Base-by-base conservation (phyloP, 768 basidiomycete species). In the Hemileccinum rubropunctum region DNA sequence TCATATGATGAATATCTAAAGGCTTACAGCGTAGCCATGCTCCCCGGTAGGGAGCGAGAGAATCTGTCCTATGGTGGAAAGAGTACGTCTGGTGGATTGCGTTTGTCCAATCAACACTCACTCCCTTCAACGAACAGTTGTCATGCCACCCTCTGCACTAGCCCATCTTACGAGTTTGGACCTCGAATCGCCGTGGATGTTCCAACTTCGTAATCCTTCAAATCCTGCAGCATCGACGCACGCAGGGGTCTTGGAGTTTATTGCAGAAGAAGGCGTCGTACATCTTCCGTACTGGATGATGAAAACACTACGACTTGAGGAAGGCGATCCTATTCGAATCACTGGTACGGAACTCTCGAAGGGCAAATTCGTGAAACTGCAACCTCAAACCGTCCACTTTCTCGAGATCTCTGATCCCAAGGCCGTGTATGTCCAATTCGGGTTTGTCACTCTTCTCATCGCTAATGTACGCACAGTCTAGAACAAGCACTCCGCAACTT, bases 261-360 rank as follows among this genome's bases (percentile, higher is more conserved):
- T 98, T 57, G 95, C 97, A 3, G 88, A 97, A 49, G 95, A 98
- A 68, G 97, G 97, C 12, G 78, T 88, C 13, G 95, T 95, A 3
- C 88, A 98, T 74, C 76, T 99, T 14, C 97, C 97, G 0, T 88
- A 93, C 59, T 99, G 97, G 97, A 95, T 99, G 91, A 99, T 99
- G 95, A 94, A 89, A 73, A 94, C 92, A 5, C 74, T 99, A 17
- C 82, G 91, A 23, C 72, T 99, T 23, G 86, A 85, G 48, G 97
- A 99, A 70, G 97, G 97, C 12, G 97, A 98, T 72, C 84, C 92
- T 11, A 90, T 99, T 52, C 85, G 94, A 38, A 85, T 98, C 45
- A 94, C 88, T 6, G 94, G 95, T 8, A 78, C 88, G 2, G 84
- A 88, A 52, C 77, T 98, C 14, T 83, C 83, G 0, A 98, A 98